Base-by-base conservation (phyloP, 2,329 filamentous ascomycete species). In the Cytospora leucostoma region DNA sequence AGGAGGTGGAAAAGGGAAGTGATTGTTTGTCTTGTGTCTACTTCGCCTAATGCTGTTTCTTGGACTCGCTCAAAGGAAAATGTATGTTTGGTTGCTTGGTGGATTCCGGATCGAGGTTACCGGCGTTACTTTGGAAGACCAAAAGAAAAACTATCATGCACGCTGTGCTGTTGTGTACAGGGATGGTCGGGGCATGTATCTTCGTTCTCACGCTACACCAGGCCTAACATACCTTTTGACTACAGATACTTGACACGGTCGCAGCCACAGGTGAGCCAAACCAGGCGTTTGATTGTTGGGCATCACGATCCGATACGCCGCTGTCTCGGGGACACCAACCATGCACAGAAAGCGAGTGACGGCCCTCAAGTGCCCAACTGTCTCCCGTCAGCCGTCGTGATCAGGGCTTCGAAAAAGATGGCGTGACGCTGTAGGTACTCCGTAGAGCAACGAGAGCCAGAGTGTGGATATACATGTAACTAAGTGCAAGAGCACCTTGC, bases 321-420 rank as follows among this genome's bases (percentile, higher is more conserved):
- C 35, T 37, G 35, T 37, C 35, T 40, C 17, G 7, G n/a, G 17
- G 40, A 27, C 27, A 27, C 27, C 27, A 2, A 27, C 27, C 27
- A 27, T 3, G 27, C 27, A 27, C 2, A 27, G 4, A 4, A 27
- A 27, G 27, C 27, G 27, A 27, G 27, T 3, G 58, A 54, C 7
- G 37, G 51, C 51, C 51, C 50, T 52, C 37, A 50, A 54, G 38
- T 54, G 54, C 6, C 58, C 50, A 32, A 60, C 32, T 27, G 51
- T 60, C 50, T 49, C 35, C 10, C 50, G 58, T 27, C 50, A 54
- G 8, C 21, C 50, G 37, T n/a, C n/a, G n/a, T 60, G 47, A 8
- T 49, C 58, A 1, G 50, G 34, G 15, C 34, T 12, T 27, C 27
- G 47, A 54, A 47, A 37, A 49, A 37, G n/a, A 60, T 60, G 32